phyloP scores from a whole-genome alignment of 2,329 filamentous ascomycete genomes.

The Cordyceps farinosa region DNA sequence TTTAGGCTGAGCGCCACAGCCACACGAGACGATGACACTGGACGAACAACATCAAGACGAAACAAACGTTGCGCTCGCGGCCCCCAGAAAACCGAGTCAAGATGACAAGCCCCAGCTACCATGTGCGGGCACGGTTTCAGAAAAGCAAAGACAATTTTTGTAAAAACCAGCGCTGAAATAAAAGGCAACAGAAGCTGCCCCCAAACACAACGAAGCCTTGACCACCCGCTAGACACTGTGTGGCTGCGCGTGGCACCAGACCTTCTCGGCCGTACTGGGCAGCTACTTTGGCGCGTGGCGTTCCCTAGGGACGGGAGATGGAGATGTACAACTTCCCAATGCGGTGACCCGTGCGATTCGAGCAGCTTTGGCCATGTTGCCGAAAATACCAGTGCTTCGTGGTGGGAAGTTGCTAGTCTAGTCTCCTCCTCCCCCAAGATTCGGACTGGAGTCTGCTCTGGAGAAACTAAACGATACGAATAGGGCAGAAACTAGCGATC shows the following conservation, averaged over 20 bases:
- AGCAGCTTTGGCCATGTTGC: not conserved
- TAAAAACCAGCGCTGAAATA: not conserved
- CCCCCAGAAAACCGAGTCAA: not conserved
- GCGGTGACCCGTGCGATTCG: not conserved
- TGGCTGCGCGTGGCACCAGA: not conserved
- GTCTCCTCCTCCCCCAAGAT: not conserved
- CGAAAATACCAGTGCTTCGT: not conserved
- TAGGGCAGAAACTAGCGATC: not conserved
- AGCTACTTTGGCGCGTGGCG: not conserved
- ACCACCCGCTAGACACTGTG: constrained; percentile 3
- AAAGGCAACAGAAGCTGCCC: not conserved
- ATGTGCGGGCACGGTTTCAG: not conserved
- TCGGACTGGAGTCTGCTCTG: not conserved
- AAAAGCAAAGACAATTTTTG: not conserved
- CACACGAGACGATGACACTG: no score
- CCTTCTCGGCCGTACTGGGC: not conserved
- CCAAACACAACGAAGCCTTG: not conserved
- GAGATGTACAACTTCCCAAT: not conserved
- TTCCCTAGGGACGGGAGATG: not conserved
- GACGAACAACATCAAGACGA: no score
- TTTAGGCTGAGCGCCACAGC: no score
- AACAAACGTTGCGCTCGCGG: no score
- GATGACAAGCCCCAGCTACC: not conserved
- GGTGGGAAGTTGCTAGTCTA: not conserved
- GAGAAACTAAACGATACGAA: not conserved